A percentile compares a stretch with the other conserved stretches of the same genome.
Conservation (phyloP, 2,329 filamentous ascomycete genomes). For the Pseudogymnoascus sp. region DNA sequence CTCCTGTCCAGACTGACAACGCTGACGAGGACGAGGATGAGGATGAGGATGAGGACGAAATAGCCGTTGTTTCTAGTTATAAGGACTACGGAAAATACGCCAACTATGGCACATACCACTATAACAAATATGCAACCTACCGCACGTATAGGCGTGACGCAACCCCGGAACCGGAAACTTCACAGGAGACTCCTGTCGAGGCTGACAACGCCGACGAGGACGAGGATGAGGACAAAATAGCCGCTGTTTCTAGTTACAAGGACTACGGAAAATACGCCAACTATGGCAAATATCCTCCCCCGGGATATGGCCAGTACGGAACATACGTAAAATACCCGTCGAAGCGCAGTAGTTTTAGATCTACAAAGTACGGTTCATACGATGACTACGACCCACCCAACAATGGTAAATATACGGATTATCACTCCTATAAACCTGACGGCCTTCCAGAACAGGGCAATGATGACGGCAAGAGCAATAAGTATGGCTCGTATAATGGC, state of each 20-base stretch:
- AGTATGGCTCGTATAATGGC: not conserved
- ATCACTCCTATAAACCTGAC: too few species aligned
- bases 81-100: not conserved
- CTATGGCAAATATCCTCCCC: not conserved
- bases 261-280: not conserved
- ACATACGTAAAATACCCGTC: not conserved
- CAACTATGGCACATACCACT: not conserved
- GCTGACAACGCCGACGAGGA: not conserved
- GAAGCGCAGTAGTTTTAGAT: not conserved
- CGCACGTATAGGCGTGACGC: too few species aligned
- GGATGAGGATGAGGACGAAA: not conserved
- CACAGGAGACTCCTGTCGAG: not conserved
- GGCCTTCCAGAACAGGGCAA: too few species aligned
- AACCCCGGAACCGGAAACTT: too few species aligned
- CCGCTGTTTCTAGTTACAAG: not conserved
- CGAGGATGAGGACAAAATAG: not conserved
- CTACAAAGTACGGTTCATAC: too few species aligned
- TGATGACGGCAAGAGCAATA: not conserved
- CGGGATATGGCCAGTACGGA: not conserved
- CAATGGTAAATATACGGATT: too few species aligned
- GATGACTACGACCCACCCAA: too few species aligned
- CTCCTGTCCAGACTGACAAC: not conserved
- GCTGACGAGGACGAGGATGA: not conserved
- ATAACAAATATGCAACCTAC: too few species aligned
- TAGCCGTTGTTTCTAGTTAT: not conserved